A percentile compares a stretch with the other conserved stretches of the same genome.
These are phyloP conservation scores for Lasiodiplodia theobromae DNA, from an alignment of 2,329 filamentous ascomycete species.

Conservation along the genomic window DNA sequence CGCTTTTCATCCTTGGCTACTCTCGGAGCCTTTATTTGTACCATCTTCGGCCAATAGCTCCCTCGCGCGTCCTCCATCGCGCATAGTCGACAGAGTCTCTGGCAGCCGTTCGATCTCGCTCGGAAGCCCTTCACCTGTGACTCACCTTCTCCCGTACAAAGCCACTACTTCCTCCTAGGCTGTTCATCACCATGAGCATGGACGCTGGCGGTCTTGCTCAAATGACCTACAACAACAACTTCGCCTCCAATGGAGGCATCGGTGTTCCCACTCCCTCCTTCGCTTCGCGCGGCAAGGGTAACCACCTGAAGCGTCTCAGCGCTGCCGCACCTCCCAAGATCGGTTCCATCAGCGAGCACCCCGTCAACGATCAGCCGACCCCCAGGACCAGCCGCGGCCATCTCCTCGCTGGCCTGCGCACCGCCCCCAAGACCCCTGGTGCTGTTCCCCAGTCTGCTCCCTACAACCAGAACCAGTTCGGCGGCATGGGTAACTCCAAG, in stretches of 20 bases:
- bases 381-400: conserved; percentile 95
- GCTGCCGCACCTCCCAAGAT: conserved; percentile 77
- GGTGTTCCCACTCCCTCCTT: conserved; percentile 81
- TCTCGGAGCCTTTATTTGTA: conserved; percentile 22
- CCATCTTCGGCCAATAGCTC: conserved; percentile 4
- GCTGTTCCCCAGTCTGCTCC: conserved; percentile 69
- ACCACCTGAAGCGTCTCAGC: conserved; percentile 86
- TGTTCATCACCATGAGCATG: conserved; percentile 62
- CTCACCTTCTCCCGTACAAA: conserved; percentile 37
- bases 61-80: background rate
- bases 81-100: conserved; percentile 29
- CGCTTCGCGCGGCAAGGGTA: conserved; percentile 83
- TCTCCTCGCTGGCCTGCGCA: conserved; percentile 89
- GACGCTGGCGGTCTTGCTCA: conserved; percentile 99
- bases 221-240: conserved; percentile 84
- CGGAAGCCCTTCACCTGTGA: background rate
- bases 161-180: conserved; percentile 40
- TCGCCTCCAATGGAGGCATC: conserved; percentile 69
- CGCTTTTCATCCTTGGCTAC: conserved; percentile 12
- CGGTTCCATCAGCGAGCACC: conserved; percentile 66
- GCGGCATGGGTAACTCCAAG: conserved; percentile 44
- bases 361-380: conserved; percentile 69
- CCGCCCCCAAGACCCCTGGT: conserved; percentile 85
- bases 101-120: conserved; percentile 27
- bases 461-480: conserved; percentile 61